These are phyloP conservation scores for Thelonectria discophora DNA, from an alignment of 2,329 filamentous ascomycete species.

Conservation along the genomic window DNA sequence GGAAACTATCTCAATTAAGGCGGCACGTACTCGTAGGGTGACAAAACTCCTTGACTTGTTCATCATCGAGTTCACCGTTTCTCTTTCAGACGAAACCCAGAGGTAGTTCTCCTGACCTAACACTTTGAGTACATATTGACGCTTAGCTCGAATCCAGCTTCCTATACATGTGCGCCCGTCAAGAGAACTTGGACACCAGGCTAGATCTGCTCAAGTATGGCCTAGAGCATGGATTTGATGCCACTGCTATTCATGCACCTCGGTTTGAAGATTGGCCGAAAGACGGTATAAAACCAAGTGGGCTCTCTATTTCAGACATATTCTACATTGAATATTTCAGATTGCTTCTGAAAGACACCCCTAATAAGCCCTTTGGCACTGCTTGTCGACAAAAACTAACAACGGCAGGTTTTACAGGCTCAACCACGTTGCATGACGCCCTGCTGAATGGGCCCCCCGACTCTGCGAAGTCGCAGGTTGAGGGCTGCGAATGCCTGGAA, in stretches of 20 bases:
- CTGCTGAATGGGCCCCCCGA: not conserved
- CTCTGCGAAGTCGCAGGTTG: not conserved
- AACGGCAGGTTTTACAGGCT: constrained; percentile 2
- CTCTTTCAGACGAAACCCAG: not conserved
- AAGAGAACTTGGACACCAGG: rapidly evolving
- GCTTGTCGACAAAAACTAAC: not conserved
- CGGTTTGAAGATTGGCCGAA: not conserved
- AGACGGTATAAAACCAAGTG: not conserved
- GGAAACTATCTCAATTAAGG: not conserved
- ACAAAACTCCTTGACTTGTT: not conserved
- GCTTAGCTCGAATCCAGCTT: constrained; percentile 2
- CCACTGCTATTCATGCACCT: not conserved
- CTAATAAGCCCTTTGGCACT: not conserved
- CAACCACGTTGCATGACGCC: constrained; percentile 5
- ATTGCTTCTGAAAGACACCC: not conserved
- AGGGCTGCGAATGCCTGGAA: not conserved
- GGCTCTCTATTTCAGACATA: not conserved
- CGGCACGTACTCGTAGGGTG: too few species aligned
- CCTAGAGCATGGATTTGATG: constrained; percentile 2
- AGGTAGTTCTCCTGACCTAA: not conserved
- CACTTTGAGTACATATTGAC: not conserved
- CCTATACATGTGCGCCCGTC: not conserved
- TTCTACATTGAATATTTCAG: not conserved
- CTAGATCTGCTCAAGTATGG: not conserved
- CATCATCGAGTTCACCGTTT: not conserved